Base-by-base conservation (phyloP, 768 basidiomycete genomes). In the Mycena haematopus region DNA sequence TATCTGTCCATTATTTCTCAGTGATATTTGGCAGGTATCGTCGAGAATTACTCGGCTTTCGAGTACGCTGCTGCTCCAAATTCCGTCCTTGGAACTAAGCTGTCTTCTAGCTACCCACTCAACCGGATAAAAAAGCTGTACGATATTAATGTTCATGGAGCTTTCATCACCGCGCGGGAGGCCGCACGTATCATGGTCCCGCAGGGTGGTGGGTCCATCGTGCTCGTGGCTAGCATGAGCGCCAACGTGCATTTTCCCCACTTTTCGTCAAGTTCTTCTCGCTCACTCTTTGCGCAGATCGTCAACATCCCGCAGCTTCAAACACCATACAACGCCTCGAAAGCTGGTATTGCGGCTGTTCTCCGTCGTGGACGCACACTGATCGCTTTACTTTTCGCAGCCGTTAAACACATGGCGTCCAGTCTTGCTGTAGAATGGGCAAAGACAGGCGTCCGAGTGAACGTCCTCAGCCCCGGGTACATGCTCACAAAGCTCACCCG, bases 361-460 rank as follows among this genome's bases (percentile, higher is more conserved):
- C 13, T 11, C 5, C 45, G 10, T 24, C 35, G 45, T 9, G 29
- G 44, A 8, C 9, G 2, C 21, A 22, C 35, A 13, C 52, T 61
- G 17, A 58, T 44, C 27, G 47, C 46, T 9, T 31, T 49, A 24
- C 36, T 7, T 36, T 36, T 80, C 40, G 11, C 60, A 91, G 90
- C 95, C 51, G 95, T 98, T 35, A 90, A 91, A 69, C 96, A 98
- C 71, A 93, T 98, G 93, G 94, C 94, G 14, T 81, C 92, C 2
- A 93, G 90, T 68, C 82, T 98, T 35, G 96, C 91, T 1, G 94
- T 98, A 25, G 96, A 99, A 78, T 98, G 96, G 95, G 96, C 96
- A 0, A 91, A 89, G 74, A 86, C 89, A 66, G 88, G 88, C 50
- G 88, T 96, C 62, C 86, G 95, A 56, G 95, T 96, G 58, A 96